Evolutionary conservation across 805 yeast genomes (phyloP).

Genomic region (Yarrowia sp.): DNA sequence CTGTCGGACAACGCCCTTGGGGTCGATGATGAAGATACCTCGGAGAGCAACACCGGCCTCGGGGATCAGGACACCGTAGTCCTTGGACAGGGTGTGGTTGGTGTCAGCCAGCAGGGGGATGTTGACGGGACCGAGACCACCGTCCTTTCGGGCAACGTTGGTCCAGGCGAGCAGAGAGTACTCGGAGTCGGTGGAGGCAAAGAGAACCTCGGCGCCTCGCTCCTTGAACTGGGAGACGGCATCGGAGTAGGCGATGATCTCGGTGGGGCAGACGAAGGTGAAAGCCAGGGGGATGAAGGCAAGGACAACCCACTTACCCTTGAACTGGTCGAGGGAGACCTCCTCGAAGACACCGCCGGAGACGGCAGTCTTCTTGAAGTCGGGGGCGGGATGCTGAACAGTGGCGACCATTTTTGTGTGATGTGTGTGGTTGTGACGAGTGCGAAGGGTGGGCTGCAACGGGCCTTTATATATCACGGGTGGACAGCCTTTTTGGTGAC

Average conservation of each 20-base stretch:
- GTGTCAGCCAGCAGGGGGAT: conserved; percentile 96
- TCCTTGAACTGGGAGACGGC: conserved; percentile 87
- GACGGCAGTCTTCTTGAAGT: conserved; percentile 95
- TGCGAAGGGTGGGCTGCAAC: neutral
- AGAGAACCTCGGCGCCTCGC: conserved; percentile 82
- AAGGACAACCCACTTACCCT: conserved; percentile 96
- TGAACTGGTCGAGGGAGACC: conserved; percentile 87
- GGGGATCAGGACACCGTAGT: conserved; percentile 96
- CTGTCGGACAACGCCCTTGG: conserved; percentile 92
- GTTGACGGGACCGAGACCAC: conserved; percentile 95
- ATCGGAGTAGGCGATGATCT: conserved; percentile 97
- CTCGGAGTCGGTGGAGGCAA: conserved; percentile 98
- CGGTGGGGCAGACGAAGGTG: conserved; percentile 99
- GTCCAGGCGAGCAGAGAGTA: conserved; percentile 98
- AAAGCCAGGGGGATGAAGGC: conserved; percentile 98
- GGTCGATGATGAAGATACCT: conserved; percentile 98
- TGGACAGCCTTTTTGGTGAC: conserved; percentile 19
- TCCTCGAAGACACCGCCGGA: conserved; percentile 96
- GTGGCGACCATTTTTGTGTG: conserved; percentile 68
- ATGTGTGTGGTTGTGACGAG: neutral
- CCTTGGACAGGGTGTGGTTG: conserved; percentile 90
- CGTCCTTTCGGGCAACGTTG: conserved; percentile 91
- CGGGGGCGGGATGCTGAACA: conserved; percentile 95
- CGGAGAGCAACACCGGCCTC: conserved; percentile 97
- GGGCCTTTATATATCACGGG: conserved; percentile 8